Percentiles rank a stretch among this genome's conserved stretches.
Conservation (phyloP, 73 alveolate genomes). For the Paramecium bursaria region DNA sequence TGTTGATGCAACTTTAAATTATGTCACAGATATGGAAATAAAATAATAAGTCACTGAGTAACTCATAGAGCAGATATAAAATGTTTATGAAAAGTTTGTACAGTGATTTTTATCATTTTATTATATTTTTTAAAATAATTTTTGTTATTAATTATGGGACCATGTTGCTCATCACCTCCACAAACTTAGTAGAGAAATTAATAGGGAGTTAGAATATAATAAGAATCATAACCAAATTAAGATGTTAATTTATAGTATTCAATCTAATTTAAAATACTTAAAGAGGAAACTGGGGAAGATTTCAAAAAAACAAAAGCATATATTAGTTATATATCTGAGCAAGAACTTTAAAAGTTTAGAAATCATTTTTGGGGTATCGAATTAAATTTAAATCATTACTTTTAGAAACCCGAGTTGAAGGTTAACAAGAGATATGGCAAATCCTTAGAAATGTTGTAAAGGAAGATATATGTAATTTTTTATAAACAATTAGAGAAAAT, state of each 20-base stretch:
- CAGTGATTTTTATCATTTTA: not conserved
- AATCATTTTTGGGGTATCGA: constrained; percentile 51
- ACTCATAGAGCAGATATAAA: constrained; percentile 23
- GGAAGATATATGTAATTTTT: constrained; percentile 4
- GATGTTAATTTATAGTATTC: constrained; percentile 38
- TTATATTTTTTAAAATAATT: not conserved
- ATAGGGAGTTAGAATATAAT: too few species aligned
- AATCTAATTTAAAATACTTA: constrained; percentile 19
- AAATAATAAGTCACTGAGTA: constrained; percentile 1
- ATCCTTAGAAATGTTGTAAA: not conserved
- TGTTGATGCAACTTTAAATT: constrained; percentile 42
- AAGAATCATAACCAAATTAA: too few species aligned
- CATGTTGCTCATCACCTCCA: too few species aligned
- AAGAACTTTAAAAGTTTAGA: not conserved
- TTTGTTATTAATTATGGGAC: too few species aligned
- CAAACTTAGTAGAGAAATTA: too few species aligned
- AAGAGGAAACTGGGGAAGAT: constrained; percentile 4
- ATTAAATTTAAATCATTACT: not conserved
- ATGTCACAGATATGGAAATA: not conserved
- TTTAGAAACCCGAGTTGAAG: constrained; percentile 56
- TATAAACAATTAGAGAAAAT: constrained; percentile 9
- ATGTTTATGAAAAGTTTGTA: constrained; percentile 8
- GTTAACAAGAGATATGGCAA: constrained; percentile 47
- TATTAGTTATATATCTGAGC: not conserved
- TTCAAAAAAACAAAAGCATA: constrained; percentile 40